Evolutionary conservation across 2,329 filamentous ascomycete species (phyloP).

Genomic region (Calonectria pseudoturangicola): DNA sequence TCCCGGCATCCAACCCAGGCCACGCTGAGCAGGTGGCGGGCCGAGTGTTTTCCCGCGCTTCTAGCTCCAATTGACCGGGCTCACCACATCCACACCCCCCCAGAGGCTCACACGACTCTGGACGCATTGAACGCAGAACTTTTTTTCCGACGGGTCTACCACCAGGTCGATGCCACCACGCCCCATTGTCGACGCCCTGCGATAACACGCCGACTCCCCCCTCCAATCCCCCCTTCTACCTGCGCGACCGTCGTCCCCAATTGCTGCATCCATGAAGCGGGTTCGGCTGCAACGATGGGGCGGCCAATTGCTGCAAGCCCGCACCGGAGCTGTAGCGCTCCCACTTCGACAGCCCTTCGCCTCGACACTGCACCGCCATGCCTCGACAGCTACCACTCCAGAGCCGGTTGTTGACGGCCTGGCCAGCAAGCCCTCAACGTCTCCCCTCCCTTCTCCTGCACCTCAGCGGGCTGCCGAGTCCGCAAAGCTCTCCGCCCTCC

Average conservation of each 20-base stretch:
- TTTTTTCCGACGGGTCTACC: conserved; percentile 56
- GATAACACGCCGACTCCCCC: conserved; percentile 27
- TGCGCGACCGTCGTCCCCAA: conserved; percentile 24
- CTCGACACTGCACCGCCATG: conserved; percentile 48
- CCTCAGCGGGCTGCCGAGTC: conserved; percentile 81
- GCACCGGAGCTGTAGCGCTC: conserved; percentile 38
- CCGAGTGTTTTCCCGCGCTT: conserved; percentile 52
- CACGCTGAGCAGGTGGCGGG: conserved; percentile 39
- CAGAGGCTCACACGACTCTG: conserved; percentile 59
- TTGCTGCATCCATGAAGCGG: conserved; percentile 62
- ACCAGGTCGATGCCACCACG: conserved; percentile 40
- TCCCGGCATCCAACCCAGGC: conserved; percentile 17
- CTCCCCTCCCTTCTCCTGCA: conserved; percentile 80
- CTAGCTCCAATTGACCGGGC: conserved; percentile 25
- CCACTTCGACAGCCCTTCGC: conserved; percentile 54
- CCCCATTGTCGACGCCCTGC: conserved; percentile 41
- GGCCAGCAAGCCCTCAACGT: conserved; percentile 46
- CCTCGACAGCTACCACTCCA: conserved; percentile 58
- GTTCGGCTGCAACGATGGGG: conserved; percentile 64
- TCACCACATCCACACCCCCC: conserved; percentile 38
- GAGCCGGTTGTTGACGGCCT: conserved; percentile 50
- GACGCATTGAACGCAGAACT: conserved; percentile 58
- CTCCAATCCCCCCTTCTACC: not conserved
- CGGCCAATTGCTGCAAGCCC: conserved; percentile 63
- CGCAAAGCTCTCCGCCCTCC: conserved; percentile 93